Percentiles rank a stretch among this genome's conserved stretches.
phyloP scores from a whole-genome alignment of 2,329 filamentous ascomycete species.

The Graphilbum sp. region DNA sequence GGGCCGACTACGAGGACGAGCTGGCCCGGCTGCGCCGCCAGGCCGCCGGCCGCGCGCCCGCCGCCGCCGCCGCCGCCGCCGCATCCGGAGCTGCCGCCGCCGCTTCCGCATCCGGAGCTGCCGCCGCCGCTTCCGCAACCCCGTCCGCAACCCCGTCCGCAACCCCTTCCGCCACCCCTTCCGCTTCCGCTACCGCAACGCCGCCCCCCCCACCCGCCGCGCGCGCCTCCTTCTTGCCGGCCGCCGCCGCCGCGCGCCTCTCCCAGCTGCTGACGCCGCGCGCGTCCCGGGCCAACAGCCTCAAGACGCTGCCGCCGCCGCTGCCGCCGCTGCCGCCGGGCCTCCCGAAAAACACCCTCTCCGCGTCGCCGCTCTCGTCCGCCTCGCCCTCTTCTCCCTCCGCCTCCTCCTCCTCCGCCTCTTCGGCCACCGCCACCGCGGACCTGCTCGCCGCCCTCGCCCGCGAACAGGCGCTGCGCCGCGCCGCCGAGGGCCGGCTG shows the following conservation, averaged over 20 bases:
- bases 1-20: no score
- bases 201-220: constrained; percentile 17
- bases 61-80: no score
- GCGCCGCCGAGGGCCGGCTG: constrained; percentile 52
- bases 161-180: constrained; percentile 71
- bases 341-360: no score
- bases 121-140: no score
- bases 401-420: constrained; percentile 1
- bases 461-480: constrained; percentile 49
- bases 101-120: no score
- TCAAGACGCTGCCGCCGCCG: neutral
- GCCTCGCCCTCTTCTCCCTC: constrained; percentile 2
- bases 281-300: no score
- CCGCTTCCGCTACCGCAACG: constrained; percentile 31
- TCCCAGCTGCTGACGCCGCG: constrained; percentile 13
- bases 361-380: no score
- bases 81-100: no score
- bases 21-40: no score
- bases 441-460: constrained; percentile 44
- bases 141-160: no score
- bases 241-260: constrained; percentile 25
- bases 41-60: no score
- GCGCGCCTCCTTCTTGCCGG: constrained; percentile 30
- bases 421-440: constrained; percentile 11
- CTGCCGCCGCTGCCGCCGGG: neutral